Evolutionary conservation across 441 rosid genomes (phyloP).

Genomic region (Theobroma grandiflorum): DNA sequence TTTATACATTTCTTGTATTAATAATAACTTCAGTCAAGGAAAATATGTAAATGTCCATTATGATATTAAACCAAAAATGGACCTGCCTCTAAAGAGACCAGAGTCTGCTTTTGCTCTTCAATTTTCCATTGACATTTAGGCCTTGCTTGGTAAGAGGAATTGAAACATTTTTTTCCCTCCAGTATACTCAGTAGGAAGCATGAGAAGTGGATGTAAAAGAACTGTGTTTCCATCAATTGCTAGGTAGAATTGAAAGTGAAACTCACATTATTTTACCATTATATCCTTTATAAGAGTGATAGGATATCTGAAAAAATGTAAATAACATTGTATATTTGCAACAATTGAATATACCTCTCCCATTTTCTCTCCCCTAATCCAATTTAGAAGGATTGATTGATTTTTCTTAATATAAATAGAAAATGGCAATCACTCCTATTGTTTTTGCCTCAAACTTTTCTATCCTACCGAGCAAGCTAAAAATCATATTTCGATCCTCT

Average conservation of each 20-base stretch:
- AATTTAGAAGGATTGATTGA: neutral
- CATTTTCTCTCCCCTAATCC: neutral
- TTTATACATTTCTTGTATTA: neutral
- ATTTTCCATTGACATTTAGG: too few species aligned
- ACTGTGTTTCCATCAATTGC: constrained; percentile 11
- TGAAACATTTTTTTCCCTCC: neutral
- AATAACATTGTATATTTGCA: neutral
- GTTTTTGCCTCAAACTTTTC: constrained; percentile 7
- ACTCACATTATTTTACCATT: neutral
- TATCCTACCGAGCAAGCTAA: constrained; percentile 4
- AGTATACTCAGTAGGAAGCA: neutral
- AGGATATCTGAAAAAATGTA: neutral
- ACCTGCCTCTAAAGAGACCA: neutral
- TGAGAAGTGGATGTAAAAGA: neutral
- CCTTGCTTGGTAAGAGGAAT: neutral
- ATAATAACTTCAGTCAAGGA: neutral
- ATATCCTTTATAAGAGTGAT: neutral
- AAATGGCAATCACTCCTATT: neutral
- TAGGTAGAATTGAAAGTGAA: constrained; percentile 1
- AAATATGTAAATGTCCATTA: neutral
- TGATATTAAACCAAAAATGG: neutral
- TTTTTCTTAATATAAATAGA: neutral
- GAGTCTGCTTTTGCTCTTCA: neutral
- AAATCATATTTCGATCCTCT: neutral
- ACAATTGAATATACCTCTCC: neutral